Evolutionary conservation across 768 basidiomycete species (phyloP).

Genomic region (Leccinum truebloodii): DNA sequence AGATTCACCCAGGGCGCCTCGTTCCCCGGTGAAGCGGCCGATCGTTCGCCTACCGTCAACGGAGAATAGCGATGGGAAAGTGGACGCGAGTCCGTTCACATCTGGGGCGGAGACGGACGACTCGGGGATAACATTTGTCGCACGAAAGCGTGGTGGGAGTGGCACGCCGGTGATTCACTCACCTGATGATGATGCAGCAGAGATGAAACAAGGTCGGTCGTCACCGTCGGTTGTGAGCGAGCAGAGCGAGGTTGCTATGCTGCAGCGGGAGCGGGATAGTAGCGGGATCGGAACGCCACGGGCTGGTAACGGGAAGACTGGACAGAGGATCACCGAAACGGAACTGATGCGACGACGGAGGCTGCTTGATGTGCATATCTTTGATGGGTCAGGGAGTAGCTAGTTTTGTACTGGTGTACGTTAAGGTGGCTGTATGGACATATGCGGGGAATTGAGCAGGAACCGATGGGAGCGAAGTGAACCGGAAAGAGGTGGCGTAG

Average conservation of each 20-base stretch:
- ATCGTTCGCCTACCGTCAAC: not conserved
- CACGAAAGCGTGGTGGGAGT: conserved; percentile 47
- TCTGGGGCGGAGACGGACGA: conserved; percentile 72
- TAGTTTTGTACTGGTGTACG: conserved; percentile 4
- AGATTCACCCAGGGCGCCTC: conserved; percentile 23
- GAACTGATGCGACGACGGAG: conserved; percentile 80
- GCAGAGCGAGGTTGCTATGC: conserved; percentile 3
- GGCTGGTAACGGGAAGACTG: conserved; percentile 43
- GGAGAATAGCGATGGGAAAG: conserved; percentile 10
- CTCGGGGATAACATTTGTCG: conserved; percentile 67
- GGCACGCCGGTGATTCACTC: conserved; percentile 28
- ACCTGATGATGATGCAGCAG: conserved; percentile 19
- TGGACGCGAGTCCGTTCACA: conserved; percentile 33
- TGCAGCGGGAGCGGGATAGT: conserved; percentile 29
- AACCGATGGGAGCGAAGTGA: conserved; percentile 7
- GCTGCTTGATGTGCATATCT: conserved; percentile 73
- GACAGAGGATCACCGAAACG: conserved; percentile 73
- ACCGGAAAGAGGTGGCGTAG: not conserved
- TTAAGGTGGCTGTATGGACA: conserved; percentile 1
- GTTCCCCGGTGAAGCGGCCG: conserved; percentile 26
- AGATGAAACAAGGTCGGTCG: conserved; percentile 21
- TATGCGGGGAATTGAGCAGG: not conserved
- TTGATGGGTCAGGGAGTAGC: conserved; percentile 30
- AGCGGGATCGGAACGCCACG: conserved; percentile 31
- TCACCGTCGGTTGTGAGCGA: conserved; percentile 12